phyloP scores from a whole-genome alignment of 2,329 filamentous ascomycete species.

The Monosporascus sp. region DNA sequence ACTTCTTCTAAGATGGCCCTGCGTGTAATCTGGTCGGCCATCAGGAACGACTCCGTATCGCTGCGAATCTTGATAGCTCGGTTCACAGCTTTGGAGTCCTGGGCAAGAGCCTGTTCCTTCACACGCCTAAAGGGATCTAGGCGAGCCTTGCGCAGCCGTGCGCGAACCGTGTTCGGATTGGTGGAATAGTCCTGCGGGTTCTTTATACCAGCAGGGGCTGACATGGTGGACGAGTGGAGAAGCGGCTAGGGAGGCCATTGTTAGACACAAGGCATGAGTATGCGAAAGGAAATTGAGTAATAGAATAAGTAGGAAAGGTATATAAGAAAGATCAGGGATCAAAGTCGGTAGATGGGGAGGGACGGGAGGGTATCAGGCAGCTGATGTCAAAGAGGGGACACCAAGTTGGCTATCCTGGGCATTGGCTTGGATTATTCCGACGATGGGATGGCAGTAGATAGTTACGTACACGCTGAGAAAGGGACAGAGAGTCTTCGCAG shows the following conservation, averaged over 20 bases:
- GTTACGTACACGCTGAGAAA: too few species aligned
- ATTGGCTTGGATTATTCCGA: too few species aligned
- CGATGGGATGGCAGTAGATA: too few species aligned
- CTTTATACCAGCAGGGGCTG: slow-evolving; percentile 5
- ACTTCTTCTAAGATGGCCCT: slow-evolving; percentile 6
- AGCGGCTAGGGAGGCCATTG: slow-evolving; percentile 3
- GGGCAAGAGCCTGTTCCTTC: slow-evolving; percentile 13
- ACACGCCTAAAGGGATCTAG: slow-evolving; percentile 7
- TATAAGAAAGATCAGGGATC: background rate
- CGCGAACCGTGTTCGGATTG: slow-evolving; percentile 19
- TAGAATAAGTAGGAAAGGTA: background rate
- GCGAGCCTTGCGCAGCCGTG: slow-evolving; percentile 13
- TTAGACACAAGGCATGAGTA: too few species aligned
- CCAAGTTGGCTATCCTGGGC: too few species aligned
- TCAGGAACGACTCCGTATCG: slow-evolving; percentile 7
- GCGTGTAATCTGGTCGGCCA: slow-evolving; percentile 1
- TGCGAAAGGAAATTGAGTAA: too few species aligned
- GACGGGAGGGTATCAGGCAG: too few species aligned
- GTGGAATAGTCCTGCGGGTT: slow-evolving; percentile 16
- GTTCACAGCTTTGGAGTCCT: slow-evolving; percentile 17
- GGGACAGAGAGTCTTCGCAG: too few species aligned
- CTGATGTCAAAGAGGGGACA: too few species aligned
- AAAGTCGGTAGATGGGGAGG: too few species aligned
- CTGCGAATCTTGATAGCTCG: slow-evolving; percentile 9
- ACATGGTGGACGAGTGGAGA: slow-evolving; percentile 3